A percentile compares a stretch with the other conserved stretches of the same genome.
phyloP scores from a whole-genome alignment of 805 yeast species.

The Scheffersomyces amazonensis region DNA sequence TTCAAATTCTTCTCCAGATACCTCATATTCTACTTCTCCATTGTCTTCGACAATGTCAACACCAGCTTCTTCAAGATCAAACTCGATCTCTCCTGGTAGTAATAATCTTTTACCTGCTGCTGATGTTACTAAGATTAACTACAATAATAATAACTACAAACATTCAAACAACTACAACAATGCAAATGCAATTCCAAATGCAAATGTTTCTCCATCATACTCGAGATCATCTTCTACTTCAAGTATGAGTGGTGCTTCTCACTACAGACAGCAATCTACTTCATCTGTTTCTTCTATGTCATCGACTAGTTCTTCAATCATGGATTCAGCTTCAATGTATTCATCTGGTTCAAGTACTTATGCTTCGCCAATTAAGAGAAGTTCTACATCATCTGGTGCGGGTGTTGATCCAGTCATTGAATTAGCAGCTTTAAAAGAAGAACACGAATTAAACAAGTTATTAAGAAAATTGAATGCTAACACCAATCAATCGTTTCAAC shows the following conservation, averaged over 20 bases:
- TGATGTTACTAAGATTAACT: not conserved
- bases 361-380: slow-evolving; percentile 2
- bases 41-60: slow-evolving; percentile 3
- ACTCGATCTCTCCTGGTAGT: not conserved
- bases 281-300: slow-evolving; percentile 16
- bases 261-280: slow-evolving; percentile 14
- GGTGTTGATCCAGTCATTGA: slow-evolving; percentile 32
- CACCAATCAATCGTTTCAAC: not conserved
- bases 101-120: not conserved
- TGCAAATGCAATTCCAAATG: not conserved
- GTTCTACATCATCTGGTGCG: slow-evolving; percentile 2
- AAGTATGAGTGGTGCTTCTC: slow-evolving; percentile 3
- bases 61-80: slow-evolving; percentile 2
- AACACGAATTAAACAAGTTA: slow-evolving; percentile 27
- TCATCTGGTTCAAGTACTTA: slow-evolving; percentile 2
- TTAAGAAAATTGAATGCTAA: slow-evolving; percentile 11
- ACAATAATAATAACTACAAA: too few species aligned
- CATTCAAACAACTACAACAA: not conserved
- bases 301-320: slow-evolving; percentile 3
- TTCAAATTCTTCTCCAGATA: slow-evolving; percentile 9
- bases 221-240: slow-evolving; percentile 17
- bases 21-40: slow-evolving; percentile 7
- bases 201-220: not conserved
- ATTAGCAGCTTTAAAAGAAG: slow-evolving; percentile 33
- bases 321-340: not conserved